These are phyloP conservation scores for Phytophthora ramorum DNA, from an alignment of 352 stramenopile species.

Conservation along the genomic window DNA sequence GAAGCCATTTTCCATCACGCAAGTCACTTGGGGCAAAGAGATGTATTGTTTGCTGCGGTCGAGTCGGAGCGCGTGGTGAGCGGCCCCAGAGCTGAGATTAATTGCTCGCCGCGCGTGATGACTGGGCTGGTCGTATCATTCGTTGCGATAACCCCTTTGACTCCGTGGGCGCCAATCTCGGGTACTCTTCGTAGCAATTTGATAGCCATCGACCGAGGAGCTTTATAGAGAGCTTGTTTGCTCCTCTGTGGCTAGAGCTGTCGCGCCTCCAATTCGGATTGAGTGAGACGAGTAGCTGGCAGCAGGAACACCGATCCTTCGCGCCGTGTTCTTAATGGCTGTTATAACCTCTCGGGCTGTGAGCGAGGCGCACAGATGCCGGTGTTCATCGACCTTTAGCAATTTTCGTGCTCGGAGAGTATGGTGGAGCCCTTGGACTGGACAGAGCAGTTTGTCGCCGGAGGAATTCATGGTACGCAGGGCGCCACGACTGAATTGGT, in stretches of 20 bases:
- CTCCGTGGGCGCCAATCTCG: background rate
- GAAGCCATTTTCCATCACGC: no score
- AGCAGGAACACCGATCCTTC: background rate
- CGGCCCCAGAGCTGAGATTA: no score
- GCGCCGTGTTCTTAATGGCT: background rate
- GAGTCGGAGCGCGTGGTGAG: no score
- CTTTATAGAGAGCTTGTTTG: constrained; percentile 8
- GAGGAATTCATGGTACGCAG: background rate
- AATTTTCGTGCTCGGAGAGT: background rate
- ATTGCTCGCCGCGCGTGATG: no score
- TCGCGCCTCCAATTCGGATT: constrained; percentile 15
- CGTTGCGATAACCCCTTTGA: background rate
- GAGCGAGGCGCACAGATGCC: background rate
- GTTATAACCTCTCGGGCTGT: background rate
- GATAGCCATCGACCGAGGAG: constrained; percentile 9
- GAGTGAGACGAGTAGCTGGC: constrained; percentile 11
- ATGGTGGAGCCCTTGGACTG: background rate
- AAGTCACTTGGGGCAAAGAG: no score
- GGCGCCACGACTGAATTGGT: background rate
- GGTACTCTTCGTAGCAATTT: constrained; percentile 16
- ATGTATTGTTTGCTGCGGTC: no score
- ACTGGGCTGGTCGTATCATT: background rate
- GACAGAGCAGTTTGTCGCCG: background rate
- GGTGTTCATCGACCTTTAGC: background rate
- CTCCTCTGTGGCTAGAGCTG: background rate